Conservation (phyloP, 2,329 filamentous ascomycete species). For the Aspergillus phoenicis region DNA sequence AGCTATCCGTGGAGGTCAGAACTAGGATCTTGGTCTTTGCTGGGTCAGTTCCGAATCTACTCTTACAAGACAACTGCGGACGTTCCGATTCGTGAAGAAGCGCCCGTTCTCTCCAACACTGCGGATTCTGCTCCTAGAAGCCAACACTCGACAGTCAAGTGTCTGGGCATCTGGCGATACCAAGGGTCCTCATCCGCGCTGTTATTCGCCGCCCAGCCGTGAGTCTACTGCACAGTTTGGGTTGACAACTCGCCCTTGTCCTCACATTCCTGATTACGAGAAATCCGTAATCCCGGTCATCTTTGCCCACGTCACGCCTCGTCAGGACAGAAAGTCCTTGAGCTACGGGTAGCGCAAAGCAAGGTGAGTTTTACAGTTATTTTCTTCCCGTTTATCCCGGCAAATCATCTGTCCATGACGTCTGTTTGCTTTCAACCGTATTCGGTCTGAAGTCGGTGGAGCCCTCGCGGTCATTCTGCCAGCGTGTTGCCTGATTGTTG, state of each 20-base stretch:
- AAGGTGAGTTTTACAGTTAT: neutral
- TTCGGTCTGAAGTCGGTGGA: neutral
- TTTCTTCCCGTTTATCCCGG: neutral
- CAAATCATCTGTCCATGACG: neutral
- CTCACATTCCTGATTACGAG: slow-evolving; percentile 21
- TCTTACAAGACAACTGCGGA: neutral
- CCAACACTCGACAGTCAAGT: neutral
- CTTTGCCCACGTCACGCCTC: slow-evolving; percentile 8
- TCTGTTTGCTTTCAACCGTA: neutral
- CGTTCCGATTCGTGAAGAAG: neutral
- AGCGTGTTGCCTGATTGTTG: neutral
- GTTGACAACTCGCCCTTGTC: slow-evolving; percentile 8
- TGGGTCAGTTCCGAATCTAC: neutral
- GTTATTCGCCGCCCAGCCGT: neutral
- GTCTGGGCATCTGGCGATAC: neutral
- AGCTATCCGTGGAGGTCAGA: slow-evolving; percentile 14
- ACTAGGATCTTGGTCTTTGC: slow-evolving; percentile 16
- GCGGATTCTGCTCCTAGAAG: neutral
- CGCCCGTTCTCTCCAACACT: neutral
- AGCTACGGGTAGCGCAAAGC: neutral
- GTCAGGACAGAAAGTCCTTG: neutral
- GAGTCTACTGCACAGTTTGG: neutral
- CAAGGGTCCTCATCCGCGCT: neutral
- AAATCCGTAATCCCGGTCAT: slow-evolving; percentile 4
- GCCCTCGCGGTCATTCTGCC: neutral